Base-by-base conservation (phyloP, 129 eudicot genomes). In the Chrysanthemum lavandulifolium region DNA sequence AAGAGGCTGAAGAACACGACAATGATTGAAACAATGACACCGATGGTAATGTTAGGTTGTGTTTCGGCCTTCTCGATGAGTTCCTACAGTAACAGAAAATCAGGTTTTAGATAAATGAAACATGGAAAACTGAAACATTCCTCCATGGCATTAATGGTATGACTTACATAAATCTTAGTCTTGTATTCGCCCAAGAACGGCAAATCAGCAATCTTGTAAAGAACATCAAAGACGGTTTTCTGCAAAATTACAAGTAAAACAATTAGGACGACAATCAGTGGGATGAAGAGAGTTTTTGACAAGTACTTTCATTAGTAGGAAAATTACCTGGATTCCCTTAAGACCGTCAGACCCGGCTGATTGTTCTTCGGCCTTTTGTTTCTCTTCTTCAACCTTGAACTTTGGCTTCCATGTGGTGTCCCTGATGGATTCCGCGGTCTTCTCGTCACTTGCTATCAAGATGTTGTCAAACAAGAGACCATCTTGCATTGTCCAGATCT, bases 401-500 rank as follows among this genome's bases (percentile, higher is more conserved):
- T 92, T 92, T 1, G 96, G 90, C 85, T 87, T 92, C 98, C 98
- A 92, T 5, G 82, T 79, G 16, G 85, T 84, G 51, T 75, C 86
- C 73, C 95, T 83, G 63, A 77, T 75, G 11, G 84, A 47, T 63
- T 84, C 89, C 2, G 98, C 98, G 13, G 73, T 86, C 71, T 89
- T 89, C 77, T 89, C 96, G 43, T 84, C 88, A 67, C 84, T 69
- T 4, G 98, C 85, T 47, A 92, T 89, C 88, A 92, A 74, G 21
- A 92, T 65, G 67, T 89, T 92, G 85, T 89, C 96, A 33, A 92
- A 92, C 85, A 92, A 47, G 25, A 92, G 89, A 10, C 98, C 98
- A 80, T 89, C 96, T 83, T 92, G 96, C 98, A 92, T 89, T 18
- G 98, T 92, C 98, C 98, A 92, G 68, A 92, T 92, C 82, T 92